A percentile compares a stretch with the other conserved stretches of the same genome.
These are phyloP conservation scores for Raffaelea ambrosiae DNA, from an alignment of 2,329 filamentous ascomycete genomes.

Conservation along the genomic window DNA sequence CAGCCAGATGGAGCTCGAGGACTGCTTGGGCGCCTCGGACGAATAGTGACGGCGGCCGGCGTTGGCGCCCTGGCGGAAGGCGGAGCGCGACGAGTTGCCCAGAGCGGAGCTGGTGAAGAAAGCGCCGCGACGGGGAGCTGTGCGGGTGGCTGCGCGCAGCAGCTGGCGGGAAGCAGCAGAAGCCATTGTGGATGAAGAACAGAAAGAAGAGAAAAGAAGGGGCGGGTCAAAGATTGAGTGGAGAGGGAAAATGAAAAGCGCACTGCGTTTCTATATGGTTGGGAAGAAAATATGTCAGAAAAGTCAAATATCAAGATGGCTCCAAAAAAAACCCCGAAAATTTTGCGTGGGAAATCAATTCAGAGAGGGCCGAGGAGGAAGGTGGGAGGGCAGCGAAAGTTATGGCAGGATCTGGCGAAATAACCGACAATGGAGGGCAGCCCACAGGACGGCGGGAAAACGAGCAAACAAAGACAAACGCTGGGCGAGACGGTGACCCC, in stretches of 20 bases:
- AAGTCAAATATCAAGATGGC: background rate
- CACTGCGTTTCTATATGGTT: background rate
- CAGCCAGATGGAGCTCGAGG: conserved; percentile 36
- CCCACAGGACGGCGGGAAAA: background rate
- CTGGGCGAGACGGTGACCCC: no score
- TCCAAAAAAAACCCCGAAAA: background rate
- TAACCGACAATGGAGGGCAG: background rate
- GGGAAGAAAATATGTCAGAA: background rate
- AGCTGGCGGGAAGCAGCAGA: conserved; percentile 42
- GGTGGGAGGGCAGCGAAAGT: background rate
- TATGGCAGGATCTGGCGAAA: no score
- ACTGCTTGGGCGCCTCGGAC: conserved; percentile 51
- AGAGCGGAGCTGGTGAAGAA: conserved; percentile 46
- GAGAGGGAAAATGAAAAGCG: background rate
- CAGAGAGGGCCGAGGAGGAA: background rate
- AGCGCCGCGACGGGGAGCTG: conserved; percentile 23
- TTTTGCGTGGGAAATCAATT: background rate
- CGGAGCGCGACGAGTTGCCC: conserved; percentile 51
- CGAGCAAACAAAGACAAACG: no score
- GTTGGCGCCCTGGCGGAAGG: conserved; percentile 56
- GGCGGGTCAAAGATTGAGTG: conserved; percentile 5
- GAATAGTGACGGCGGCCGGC: conserved; percentile 69
- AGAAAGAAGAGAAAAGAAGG: background rate
- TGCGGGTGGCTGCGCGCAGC: conserved; percentile 50
- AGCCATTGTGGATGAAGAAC: conserved; percentile 33